Base-by-base conservation (phyloP, 108 stramenopile genomes). In the Asterionellopsis glacialis region DNA sequence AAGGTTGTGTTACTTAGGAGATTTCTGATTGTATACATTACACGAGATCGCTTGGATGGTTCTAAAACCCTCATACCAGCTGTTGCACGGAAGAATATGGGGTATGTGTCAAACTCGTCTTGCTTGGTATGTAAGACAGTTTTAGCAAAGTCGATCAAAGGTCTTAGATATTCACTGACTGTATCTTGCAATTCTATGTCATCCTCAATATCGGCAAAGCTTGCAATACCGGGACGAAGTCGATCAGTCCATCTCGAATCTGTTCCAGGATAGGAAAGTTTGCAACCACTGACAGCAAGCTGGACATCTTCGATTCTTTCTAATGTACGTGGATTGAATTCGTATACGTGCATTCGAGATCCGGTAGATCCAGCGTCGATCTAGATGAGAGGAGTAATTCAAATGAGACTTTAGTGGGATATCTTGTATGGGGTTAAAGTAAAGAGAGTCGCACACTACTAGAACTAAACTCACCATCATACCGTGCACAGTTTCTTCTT, bases 31-130 rank as follows among this genome's bases (percentile, higher is more conserved):
- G 68, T 63, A 23, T 28, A 48, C 27, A 97, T 69, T 41, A 92
- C 70, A 12, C 65, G 55, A 9, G 54, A 58, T 18, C 90, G 76
- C 25, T 72, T 64, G 1, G 57, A 45, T 49, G 84, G 51, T 11
- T 76, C 54, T 26, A 95, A 53, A 28, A 80, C 73, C n/a, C 96
- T 76, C 88, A 96, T 91, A 7, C 96, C 96, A 9, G 88, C 96
- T 14, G 96, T 97, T 5, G 97, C 97, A 40, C 93, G 88, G 27
- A 97, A 73, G 55, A 76, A 96, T 15, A 97, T 93, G 22, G 93
- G 97, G 40, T 74, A 95, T 25, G 67, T 45, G 15, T 41, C 40
- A 61, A 86, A 95, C 22, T 80, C 40, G 5, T 72, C 62, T 63
- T 84, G 51, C 61, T 93, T 87, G 43, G 61, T 70, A 41, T 79